A percentile compares a stretch with the other conserved stretches of the same genome.
Conservation (phyloP, 2,329 filamentous ascomycete species). For the Byssoonygena ceratinophila region DNA sequence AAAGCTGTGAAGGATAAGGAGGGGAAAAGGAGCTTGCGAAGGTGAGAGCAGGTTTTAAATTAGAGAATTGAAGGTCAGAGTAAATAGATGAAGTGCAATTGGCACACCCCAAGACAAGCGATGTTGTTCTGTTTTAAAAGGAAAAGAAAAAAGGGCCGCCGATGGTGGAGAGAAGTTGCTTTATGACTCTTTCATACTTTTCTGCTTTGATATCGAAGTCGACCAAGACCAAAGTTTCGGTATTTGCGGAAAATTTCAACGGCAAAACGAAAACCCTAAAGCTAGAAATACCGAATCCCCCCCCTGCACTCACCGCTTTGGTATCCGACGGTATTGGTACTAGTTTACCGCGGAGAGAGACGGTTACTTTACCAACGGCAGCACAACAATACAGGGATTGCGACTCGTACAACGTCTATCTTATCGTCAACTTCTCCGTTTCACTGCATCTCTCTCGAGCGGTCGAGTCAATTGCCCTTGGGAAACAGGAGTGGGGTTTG, state of each 20-base stretch:
- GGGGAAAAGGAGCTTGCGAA: not conserved
- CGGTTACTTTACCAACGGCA: not conserved
- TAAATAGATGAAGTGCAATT: slow-evolving; percentile 3
- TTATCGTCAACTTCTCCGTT: not conserved
- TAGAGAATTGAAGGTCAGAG: no score
- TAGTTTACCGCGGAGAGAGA: not conserved
- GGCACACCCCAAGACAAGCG: not conserved
- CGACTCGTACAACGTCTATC: not conserved
- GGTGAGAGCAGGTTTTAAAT: no score
- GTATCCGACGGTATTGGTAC: not conserved
- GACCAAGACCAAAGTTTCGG: not conserved
- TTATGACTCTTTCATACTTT: slow-evolving; percentile 9
- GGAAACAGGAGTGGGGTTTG: not conserved
- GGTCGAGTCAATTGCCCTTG: not conserved
- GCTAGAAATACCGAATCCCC: not conserved
- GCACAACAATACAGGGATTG: not conserved
- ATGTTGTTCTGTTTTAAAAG: not conserved
- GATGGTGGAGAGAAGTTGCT: not conserved
- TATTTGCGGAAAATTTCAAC: slow-evolving; percentile 3
- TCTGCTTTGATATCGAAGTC: slow-evolving; percentile 2
- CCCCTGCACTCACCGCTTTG: slow-evolving; percentile 1
- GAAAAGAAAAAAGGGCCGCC: not conserved
- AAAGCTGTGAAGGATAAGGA: not conserved
- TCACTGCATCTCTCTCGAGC: not conserved
- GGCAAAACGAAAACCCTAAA: slow-evolving; percentile 1